Base-by-base conservation (phyloP, 306 rosid genomes). In the Cucurbita ficifolia region DNA sequence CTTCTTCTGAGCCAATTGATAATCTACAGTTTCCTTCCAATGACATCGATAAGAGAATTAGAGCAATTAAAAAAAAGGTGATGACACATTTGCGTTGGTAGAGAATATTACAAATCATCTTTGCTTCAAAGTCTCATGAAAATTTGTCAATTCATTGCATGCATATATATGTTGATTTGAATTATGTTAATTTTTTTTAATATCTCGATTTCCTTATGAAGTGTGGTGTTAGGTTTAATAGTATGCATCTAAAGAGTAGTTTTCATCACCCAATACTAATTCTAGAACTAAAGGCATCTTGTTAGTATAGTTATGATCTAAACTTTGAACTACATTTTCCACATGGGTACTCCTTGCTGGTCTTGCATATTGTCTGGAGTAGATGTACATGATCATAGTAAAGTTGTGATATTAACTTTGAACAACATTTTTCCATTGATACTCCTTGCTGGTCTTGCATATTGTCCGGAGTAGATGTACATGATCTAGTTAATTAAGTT, bases 61-160 rank as follows among this genome's bases (percentile, higher is more conserved):
- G 96, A 72, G 90, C 97, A 67, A 81, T 89, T 38, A 89, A 84
- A 82, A 92, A 89, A 84, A 92, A 89, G 97, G 96, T 92, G 82
- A 21, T 5, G 18, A 72, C 33, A 35, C 38, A 72, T 72, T 36
- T 22, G 21, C 46, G 10, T 19, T 57, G 13, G n/a, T 19, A 13
- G 52, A 13, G 52, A 72, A 10, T 35, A 21, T n/a, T 54, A 39
- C 62, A 11, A 18, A 72, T 53, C 9, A 12, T 72, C 62, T 52
- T 76, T 16, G 61, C 18, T 49, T 61, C 24, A 2, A 19, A 53
- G 56, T 68, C n/a, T 56, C 71, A 6, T 29, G 74, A 70, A 48
- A 48, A 33, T 0, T 33, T 49, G 43, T 50, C 45, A 70, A 70
- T 50, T 17, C 24, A 70, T 70, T 70, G 59, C 59, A 70, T 49